Evolutionary conservation across 2,329 filamentous ascomycete genomes (phyloP), one percentile per base, ranked within the genome.

Genomic region (Aspergillus proliferans): DNA sequence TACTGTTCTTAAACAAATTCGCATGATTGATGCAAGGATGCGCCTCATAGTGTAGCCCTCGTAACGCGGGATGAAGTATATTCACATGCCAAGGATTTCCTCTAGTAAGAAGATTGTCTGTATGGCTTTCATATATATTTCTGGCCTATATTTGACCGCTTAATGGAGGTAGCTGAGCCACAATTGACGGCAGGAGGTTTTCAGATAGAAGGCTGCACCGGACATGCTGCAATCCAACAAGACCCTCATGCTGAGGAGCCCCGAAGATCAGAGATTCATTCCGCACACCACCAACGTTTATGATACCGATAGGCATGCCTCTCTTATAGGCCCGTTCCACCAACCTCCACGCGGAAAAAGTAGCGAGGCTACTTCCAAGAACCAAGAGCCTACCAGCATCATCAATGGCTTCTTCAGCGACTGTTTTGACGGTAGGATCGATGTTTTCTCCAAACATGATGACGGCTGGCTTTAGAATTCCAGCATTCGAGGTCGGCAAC

Each of bases 371-470:
- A 33, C 88, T 96, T 3, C 91, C 93, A 14, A 97, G 68, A 7
- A 97, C 80, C 19, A 97, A 74, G 33, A 97, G 70, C 51, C 82
- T 81, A 5, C 83, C 83, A 1, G 89, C 87, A 24, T 79, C 78
- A 61, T 96, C 88, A 45, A 97, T 82, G 10, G 87, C 86, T 24
- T 82, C 72, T 63, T 97, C 91, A 1, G 91, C 92, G 0, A 83
- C 83, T 1, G 73, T 68, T 67, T 94, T 96, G 33, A 91, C 84
- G 1, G 71, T 61, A 1, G 71, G 68, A 0, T 81, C 75, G 45
- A 97, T 95, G 51, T 83, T 91, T 70, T 97, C 93, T 14, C 93
- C 93, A 66, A 97, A 97, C 89, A 97, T 96, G 59, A 91, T 84
- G 2, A 98, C 91, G 1, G 88, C 88, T 3, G 93, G 93, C 64